Evolutionary conservation across 1,284 basidiomycete genomes (phyloP), one percentile per base, ranked within the genome.

Genomic region (Heterobasidion irregulare): DNA sequence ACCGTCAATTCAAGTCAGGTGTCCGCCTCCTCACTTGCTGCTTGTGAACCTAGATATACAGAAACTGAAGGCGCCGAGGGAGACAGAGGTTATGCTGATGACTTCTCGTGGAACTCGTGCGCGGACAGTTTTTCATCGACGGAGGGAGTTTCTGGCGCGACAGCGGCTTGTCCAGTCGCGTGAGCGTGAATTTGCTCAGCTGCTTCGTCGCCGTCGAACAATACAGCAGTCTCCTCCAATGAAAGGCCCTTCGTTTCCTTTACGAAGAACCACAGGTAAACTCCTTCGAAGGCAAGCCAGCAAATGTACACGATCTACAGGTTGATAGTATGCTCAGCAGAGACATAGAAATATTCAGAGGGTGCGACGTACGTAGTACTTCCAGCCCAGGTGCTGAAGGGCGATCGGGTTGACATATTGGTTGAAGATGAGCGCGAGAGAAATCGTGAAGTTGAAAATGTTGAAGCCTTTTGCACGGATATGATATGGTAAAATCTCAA

Each of bases 371-470:
- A 70, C 68, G 64, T 71, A 71, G 66, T 71, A 68, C 59, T 63
- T 66, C 88, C 88, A 90, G 48, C 66, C 70, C 53, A 88, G 70
- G 41, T 67, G 63, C 7, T 69, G 69, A 50, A 84, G 74, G 8
- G 85, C 86, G 62, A 91, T 78, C 12, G 88, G 89, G 72, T 91
- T 92, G 65, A 85, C 80, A 64, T 88, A 91, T 68, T 90, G 86
- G 68, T 90, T 91, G 74, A 90, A 88, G 59, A 86, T 82, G 59
- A 87, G 78, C 0, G 86, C 79, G 33, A 82, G 55, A 13, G 83
- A 84, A 62, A 86, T 78, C 56, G 77, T 70, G 59, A 88, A 82
- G 71, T 79, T 83, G 72, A 87, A 84, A 52, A 90, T 66, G 60
- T 78, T 87, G 72, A 91, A 81, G 55, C 88, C 88, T 74, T 90